phyloP scores from a whole-genome alignment of 352 stramenopile species.

The Phytophthora megakarya region DNA sequence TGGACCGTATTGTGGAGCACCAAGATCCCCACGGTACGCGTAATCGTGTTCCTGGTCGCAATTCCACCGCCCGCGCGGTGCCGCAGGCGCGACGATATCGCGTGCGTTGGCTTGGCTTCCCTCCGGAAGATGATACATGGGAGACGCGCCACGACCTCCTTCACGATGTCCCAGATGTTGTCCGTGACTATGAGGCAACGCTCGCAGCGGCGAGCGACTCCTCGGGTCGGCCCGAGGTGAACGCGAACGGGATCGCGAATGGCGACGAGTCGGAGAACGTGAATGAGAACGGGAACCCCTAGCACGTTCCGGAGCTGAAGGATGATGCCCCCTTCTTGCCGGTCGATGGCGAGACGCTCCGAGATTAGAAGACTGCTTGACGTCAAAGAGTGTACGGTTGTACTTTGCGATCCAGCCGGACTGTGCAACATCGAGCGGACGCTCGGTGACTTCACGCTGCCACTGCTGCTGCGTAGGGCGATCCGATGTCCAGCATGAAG shows the following conservation, averaged over 20 bases:
- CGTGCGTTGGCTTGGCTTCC: slow-evolving; percentile 1
- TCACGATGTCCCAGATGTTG: slow-evolving; percentile 5
- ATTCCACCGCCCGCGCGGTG: background rate
- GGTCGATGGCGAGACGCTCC: too few relatives aligned
- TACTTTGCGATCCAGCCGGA: background rate
- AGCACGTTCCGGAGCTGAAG: too few relatives aligned
- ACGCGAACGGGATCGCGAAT: background rate
- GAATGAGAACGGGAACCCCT: too few relatives aligned
- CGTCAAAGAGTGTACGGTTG: background rate
- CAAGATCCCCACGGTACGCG: background rate
- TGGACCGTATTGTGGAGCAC: slow-evolving; percentile 14
- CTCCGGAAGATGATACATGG: slow-evolving; percentile 13
- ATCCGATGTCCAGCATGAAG: background rate
- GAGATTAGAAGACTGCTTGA: too few relatives aligned
- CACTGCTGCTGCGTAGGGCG: background rate
- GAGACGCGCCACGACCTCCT: slow-evolving; percentile 1
- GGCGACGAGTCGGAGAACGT: too few relatives aligned
- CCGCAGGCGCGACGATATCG: background rate
- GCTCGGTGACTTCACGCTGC: too few relatives aligned
- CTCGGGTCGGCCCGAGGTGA: too few relatives aligned
- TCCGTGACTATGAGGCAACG: background rate
- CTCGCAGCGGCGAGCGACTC: background rate
- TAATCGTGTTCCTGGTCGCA: background rate
- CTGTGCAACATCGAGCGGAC: background rate
- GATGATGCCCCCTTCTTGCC: too few relatives aligned